These are phyloP conservation scores for Candida sithepensis DNA, from an alignment of 805 yeast species.

Conservation along the genomic window DNA sequence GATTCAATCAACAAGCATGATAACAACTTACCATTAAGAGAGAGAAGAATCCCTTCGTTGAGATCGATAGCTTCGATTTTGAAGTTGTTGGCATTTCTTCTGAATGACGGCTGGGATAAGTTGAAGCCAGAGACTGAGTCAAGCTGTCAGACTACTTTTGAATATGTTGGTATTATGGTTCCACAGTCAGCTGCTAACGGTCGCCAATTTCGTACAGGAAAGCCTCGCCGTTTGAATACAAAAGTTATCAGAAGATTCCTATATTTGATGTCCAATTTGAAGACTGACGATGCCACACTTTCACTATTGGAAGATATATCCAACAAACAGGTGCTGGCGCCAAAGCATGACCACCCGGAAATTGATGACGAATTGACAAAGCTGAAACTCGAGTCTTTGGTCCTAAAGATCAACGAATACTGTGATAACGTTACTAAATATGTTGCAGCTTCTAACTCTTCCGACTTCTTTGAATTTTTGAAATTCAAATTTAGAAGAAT, in stretches of 20 bases:
- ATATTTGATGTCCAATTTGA: conserved; percentile 11
- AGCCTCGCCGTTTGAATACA: conserved; percentile 12
- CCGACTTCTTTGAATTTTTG: conserved; percentile 37
- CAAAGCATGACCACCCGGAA: conserved; percentile 4
- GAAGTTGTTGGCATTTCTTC: conserved; percentile 36
- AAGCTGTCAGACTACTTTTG: background rate
- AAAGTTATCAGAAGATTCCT: conserved; percentile 12
- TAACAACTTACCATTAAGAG: conserved; percentile 19
- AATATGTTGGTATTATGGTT: conserved; percentile 7
- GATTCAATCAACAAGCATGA: conserved; percentile 26
- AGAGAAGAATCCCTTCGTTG: conserved; percentile 26
- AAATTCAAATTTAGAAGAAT: conserved; percentile 26
- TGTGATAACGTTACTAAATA: conserved; percentile 41
- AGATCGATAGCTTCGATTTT: conserved; percentile 36
- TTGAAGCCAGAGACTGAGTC: background rate
- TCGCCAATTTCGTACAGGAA: conserved; percentile 10
- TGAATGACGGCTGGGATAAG: conserved; percentile 18
- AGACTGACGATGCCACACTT: conserved; percentile 25
- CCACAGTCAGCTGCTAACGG: conserved; percentile 10
- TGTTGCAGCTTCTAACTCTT: conserved; percentile 49
- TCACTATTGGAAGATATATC: conserved; percentile 14
- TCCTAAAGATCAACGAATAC: conserved; percentile 34
- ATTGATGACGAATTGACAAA: conserved; percentile 1
- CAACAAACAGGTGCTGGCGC: conserved; percentile 16
- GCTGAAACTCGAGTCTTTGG: conserved; percentile 15